phyloP scores from a whole-genome alignment of 352 stramenopile species.

The Phytophthora megakarya region DNA sequence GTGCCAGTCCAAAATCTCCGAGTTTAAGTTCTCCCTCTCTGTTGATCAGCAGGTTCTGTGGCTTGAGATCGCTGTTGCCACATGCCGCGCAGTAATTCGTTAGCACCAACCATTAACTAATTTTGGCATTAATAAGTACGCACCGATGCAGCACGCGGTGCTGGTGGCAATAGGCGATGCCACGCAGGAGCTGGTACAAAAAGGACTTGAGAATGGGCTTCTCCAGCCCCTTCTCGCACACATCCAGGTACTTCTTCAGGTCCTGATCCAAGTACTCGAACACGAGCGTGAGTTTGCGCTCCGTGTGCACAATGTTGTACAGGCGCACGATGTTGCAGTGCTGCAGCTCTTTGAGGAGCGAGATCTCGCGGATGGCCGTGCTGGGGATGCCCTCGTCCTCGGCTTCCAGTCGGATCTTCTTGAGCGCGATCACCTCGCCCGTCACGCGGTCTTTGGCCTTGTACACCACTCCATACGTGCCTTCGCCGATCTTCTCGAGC shows the following conservation, averaged over 20 bases:
- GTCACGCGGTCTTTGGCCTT: conserved; percentile 97
- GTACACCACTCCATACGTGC: conserved; percentile 99
- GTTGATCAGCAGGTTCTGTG: conserved; percentile 98
- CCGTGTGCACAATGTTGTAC: conserved; percentile 99
- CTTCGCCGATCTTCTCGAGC: conserved; percentile 97
- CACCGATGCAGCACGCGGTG: conserved; percentile 93
- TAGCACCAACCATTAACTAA: no score
- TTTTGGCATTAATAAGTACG: no score
- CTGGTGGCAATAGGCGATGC: conserved; percentile 99
- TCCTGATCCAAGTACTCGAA: conserved; percentile 99
- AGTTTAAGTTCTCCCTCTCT: conserved; percentile 98
- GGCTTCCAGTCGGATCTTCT: conserved; percentile 99
- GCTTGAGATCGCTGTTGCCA: conserved; percentile 97
- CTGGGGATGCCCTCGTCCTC: conserved; percentile 98
- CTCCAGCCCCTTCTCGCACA: conserved; percentile 97
- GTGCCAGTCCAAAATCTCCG: conserved; percentile 99
- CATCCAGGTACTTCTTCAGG: conserved; percentile 99
- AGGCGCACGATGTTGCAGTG: conserved; percentile 98
- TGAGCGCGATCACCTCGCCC: conserved; percentile 99
- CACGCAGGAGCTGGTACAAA: conserved; percentile 98
- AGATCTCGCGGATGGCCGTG: conserved; percentile 99
- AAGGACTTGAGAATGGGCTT: conserved; percentile 94
- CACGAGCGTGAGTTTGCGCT: conserved; percentile 98
- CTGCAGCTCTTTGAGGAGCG: conserved; percentile 96
- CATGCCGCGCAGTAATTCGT: background rate